Evolutionary conservation across 805 yeast genomes (phyloP).

Genomic region (Metschnikowia colocasiae): DNA sequence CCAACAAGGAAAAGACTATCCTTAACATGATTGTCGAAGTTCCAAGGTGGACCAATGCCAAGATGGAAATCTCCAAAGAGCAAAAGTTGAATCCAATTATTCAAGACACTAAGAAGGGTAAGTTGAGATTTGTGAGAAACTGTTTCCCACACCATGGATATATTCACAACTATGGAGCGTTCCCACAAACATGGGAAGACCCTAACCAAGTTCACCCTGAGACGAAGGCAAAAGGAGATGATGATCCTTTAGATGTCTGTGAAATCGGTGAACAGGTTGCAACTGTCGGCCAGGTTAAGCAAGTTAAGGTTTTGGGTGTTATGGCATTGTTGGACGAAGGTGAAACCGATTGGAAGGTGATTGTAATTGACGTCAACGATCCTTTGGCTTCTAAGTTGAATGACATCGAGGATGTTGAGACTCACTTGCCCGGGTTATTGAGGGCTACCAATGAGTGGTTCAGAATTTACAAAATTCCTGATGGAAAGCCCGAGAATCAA

Average conservation of each 20-base stretch:
- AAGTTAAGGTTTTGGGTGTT: constrained; percentile 60
- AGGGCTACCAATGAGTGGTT: constrained; percentile 74
- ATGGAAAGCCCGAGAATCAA: constrained; percentile 70
- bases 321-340: constrained; percentile 86
- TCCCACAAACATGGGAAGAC: constrained; percentile 97
- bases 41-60: constrained; percentile 75
- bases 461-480: constrained; percentile 77
- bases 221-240: constrained; percentile 47
- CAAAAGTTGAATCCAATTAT: constrained; percentile 67
- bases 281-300: constrained; percentile 50
- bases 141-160: constrained; percentile 82
- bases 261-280: constrained; percentile 48
- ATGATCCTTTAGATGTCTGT: constrained; percentile 48
- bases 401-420: constrained; percentile 65
- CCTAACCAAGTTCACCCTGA: constrained; percentile 53
- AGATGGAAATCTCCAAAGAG: constrained; percentile 68
- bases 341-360: constrained; percentile 93
- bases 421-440: constrained; percentile 66
- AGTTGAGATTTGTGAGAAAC: constrained; percentile 72
- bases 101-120: constrained; percentile 75
- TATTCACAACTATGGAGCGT: constrained; percentile 83
- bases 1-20: constrained; percentile 65
- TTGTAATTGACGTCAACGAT: constrained; percentile 66
- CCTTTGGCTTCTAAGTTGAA: constrained; percentile 58
- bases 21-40: constrained; percentile 43